These are phyloP conservation scores for Ilyonectria robusta DNA, from an alignment of 2,329 filamentous ascomycete species.

Conservation along the genomic window DNA sequence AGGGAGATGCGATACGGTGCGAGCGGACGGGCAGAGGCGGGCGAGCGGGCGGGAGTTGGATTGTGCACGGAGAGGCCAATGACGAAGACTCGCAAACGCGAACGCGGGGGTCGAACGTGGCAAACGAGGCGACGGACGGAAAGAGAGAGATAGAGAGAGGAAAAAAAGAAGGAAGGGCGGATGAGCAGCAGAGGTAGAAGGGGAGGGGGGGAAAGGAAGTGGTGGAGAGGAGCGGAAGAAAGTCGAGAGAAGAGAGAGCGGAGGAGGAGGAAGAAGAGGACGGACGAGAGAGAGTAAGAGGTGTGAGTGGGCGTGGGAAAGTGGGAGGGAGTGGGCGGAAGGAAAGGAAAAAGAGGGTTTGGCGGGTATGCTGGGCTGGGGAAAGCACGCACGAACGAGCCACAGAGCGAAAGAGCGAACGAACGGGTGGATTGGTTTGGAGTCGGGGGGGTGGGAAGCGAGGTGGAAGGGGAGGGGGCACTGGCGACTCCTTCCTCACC, in stretches of 20 bases:
- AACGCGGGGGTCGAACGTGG: constrained; percentile 37
- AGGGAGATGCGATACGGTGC: constrained; percentile 23
- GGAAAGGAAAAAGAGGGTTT: constrained; percentile 31
- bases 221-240: constrained; percentile 48
- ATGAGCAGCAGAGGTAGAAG: constrained; percentile 41
- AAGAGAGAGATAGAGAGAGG: constrained; percentile 48
- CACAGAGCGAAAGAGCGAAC: constrained; percentile 32
- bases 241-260: constrained; percentile 49
- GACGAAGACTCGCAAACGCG: constrained; percentile 44
- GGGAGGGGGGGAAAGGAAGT: constrained; percentile 52
- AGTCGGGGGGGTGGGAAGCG: constrained; percentile 24
- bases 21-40: constrained; percentile 33
- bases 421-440: constrained; percentile 35
- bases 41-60: constrained; percentile 23
- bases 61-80: constrained; percentile 30
- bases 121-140: constrained; percentile 48
- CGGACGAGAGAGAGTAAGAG: constrained; percentile 20
- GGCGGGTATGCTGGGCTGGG: constrained; percentile 44
- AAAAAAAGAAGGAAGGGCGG: constrained; percentile 50
- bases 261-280: constrained; percentile 51
- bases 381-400: constrained; percentile 32
- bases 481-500: constrained; percentile 21
- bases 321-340: constrained; percentile 28
- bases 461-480: constrained; percentile 4
- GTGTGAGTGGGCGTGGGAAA: constrained; percentile 38